Base-by-base conservation (phyloP, 148 eudicot species). In the Arbutus unedo region DNA sequence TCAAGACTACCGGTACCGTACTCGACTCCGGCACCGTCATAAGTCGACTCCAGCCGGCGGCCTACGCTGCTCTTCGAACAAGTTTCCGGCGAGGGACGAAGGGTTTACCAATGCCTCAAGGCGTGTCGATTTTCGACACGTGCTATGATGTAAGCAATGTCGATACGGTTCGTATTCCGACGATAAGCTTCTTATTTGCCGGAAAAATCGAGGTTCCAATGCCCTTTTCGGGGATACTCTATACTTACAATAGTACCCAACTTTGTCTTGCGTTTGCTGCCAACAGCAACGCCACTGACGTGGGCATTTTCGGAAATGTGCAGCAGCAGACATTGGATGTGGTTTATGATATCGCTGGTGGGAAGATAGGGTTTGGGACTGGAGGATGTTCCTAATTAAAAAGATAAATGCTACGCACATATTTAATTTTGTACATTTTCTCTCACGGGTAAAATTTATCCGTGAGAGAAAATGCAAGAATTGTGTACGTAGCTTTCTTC, bases 191-290 rank as follows among this genome's bases (percentile, higher is more conserved):
- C 78, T 7, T 74, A 3, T 93, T 93, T 11, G 79, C 84, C 0
- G 95, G 94, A 0, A 87, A 87, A 6, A 83, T 85, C 7, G 79
- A 81, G 13, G 53, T 95, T 8, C 91, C 89, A 13, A 31, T 92
- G 18, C 78, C 44, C 7, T 14, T 71, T 9, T 4, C 73, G 2
- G 98, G 97, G 54, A 95, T 92, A 23, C 64, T 95, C 0, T 81
- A 85, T 4, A 80, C 79, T 0, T 78, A 57, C 23, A 79, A 54
- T 2, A 0, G 74, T 4, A 82, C 88, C 0, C 90, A 86, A 48
- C 91, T 84, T 2, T 95, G 98, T 49, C 79, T 95, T 47, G 95
- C 98, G 16, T 93, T 93, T 54, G 95, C 98, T 0, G 91, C 87
- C 4, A 94, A 94, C 45, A 70, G 81, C 4, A 90, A 81, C 43